A percentile compares a stretch with the other conserved stretches of the same genome.
phyloP scores from a whole-genome alignment of 305 asterid species.

The Fraxinus albicans region DNA sequence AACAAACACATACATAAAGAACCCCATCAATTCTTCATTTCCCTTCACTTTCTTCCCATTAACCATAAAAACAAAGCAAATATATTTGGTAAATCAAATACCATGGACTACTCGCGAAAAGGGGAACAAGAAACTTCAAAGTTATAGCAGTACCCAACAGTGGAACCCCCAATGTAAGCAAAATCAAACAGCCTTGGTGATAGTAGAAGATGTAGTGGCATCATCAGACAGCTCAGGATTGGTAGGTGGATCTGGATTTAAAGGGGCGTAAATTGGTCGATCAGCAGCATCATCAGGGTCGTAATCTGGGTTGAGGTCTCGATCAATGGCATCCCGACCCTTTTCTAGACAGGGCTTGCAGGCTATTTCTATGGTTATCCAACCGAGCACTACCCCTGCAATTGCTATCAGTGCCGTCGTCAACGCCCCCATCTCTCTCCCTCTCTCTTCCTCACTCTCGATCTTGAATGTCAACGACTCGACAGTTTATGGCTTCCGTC shows the following conservation, averaged over 20 bases:
- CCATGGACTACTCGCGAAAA: neutral
- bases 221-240: constrained; percentile 10
- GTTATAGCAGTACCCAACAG: neutral
- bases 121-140: neutral
- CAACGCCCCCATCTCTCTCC: constrained; percentile 67
- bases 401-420: constrained; percentile 77
- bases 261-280: constrained; percentile 47
- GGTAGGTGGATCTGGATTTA: constrained; percentile 35
- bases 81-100: too few relatives aligned
- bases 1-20: neutral
- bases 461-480: neutral
- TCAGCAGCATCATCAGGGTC: constrained; percentile 67
- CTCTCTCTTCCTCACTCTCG: constrained; percentile 12
- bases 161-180: neutral
- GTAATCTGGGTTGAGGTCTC: constrained; percentile 82
- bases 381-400: constrained; percentile 67
- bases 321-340: constrained; percentile 90
- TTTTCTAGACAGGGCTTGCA: constrained; percentile 92
- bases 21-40: neutral
- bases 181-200: constrained; percentile 38
- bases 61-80: neutral
- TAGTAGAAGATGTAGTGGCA: constrained; percentile 29
- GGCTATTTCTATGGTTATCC: constrained; percentile 83
- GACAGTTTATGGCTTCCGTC: neutral
- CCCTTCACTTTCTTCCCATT: neutral